Evolutionary conservation across 768 basidiomycete genomes (phyloP), one percentile per base, ranked within the genome.

Genomic region (Coprinopsis sp.): DNA sequence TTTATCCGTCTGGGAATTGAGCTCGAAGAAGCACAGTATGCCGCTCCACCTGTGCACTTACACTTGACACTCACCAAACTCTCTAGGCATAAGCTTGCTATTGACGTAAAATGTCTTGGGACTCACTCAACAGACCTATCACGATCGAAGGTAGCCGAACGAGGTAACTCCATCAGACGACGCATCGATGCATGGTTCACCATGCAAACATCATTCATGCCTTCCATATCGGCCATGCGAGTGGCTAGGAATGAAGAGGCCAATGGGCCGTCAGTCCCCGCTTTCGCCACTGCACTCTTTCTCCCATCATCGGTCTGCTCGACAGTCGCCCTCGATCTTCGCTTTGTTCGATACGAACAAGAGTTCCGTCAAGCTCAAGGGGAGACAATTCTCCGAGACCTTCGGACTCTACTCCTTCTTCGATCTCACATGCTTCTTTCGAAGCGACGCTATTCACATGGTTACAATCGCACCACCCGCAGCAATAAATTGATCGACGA

Each of bases 11-110:
- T 51, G 19, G 67, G 62, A 3, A 37, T 69, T 1, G 62, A 69
- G 24, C 22, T 70, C 6, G 65, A 71, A 44, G 62, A 63, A 12
- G 52, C 49, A 28, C 65, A 69, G 66, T 68, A 40, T 22, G 64
- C 59, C 13, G n/a, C n/a, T n/a, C n/a, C n/a, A n/a, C n/a, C n/a
- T n/a, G n/a, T n/a, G n/a, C n/a, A n/a, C n/a, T n/a, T n/a, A n/a
- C n/a, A n/a, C n/a, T n/a, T n/a, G n/a, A n/a, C n/a, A n/a, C n/a
- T n/a, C n/a, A n/a, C n/a, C n/a, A n/a, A n/a, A n/a, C n/a, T n/a
- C n/a, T n/a, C n/a, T n/a, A n/a, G n/a, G n/a, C n/a, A n/a, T n/a
- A n/a, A n/a, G n/a, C n/a, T n/a, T n/a, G n/a, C n/a, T n/a, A n/a
- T n/a, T n/a, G n/a, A n/a, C n/a, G n/a, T n/a, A n/a, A n/a, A n/a